Evolutionary conservation across 192 early-diverging fungal species (phyloP).

Genomic region (Phlyctochytrium planicorne): DNA sequence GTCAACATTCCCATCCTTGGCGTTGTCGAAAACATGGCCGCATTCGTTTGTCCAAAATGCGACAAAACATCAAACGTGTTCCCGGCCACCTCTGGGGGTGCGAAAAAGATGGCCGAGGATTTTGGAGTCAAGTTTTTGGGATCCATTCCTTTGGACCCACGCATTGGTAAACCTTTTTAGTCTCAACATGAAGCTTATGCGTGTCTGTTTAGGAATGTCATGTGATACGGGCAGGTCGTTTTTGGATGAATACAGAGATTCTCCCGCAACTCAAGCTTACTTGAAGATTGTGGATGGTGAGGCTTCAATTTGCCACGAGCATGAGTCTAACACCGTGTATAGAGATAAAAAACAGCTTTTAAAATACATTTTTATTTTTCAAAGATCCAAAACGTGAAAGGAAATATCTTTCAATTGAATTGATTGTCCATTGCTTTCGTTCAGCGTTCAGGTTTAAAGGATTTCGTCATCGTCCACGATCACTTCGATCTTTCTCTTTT

Average conservation of each 20-base stretch:
- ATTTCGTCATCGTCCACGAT: background rate
- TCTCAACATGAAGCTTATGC: constrained; percentile 7
- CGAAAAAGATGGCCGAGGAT: constrained; percentile 83
- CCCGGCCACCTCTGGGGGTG: constrained; percentile 78
- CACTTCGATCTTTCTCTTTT: background rate
- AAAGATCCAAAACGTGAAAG: no score
- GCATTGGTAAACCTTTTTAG: constrained; percentile 32
- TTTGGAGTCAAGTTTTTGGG: constrained; percentile 86
- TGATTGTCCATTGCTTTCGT: no score
- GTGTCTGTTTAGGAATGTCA: no score
- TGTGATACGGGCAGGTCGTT: constrained; percentile 91
- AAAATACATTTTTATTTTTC: no score
- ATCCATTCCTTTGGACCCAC: constrained; percentile 87
- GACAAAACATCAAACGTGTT: constrained; percentile 87
- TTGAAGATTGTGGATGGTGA: constrained; percentile 28
- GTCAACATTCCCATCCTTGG: constrained; percentile 47
- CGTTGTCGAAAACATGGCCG: constrained; percentile 57
- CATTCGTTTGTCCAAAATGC: constrained; percentile 49
- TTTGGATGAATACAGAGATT: constrained; percentile 83
- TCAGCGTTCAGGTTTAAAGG: no score
- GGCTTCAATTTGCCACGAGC: background rate
- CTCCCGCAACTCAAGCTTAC: constrained; percentile 67
- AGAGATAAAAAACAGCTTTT: constrained; percentile 1
- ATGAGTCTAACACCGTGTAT: background rate
- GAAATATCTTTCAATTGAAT: no score